Evolutionary conservation across 371 early-diverging fungal genomes (phyloP), one percentile per base, ranked within the genome.

Genomic region (Sporodiniella umbellata): DNA sequence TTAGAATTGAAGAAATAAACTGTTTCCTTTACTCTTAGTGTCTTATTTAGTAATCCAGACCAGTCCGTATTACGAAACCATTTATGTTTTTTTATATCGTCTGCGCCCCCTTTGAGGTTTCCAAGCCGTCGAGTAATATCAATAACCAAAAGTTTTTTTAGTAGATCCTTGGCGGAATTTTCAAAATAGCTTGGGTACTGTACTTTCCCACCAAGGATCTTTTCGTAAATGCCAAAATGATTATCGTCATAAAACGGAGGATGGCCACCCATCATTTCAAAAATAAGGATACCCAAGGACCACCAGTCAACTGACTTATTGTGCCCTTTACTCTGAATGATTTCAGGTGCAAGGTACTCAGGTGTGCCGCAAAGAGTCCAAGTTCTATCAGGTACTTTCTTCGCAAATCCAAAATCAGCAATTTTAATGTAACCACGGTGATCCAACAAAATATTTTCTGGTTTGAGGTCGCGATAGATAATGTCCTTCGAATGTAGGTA

Each of bases 321-420:
- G 67, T 99, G 98, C 25, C 95, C 98, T 72, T 94, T 91, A 54
- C 92, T 90, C 64, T 93, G 90, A 56, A 99, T 96, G 58, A 99
- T 98, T 72, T 99, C 99, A 7, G 99, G 99, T 19, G 99, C 97
- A 45, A 91, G 64, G 55, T 99, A 99, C 66, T 98, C 99, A 12
- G 99, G 99, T 28, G 99, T 99, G 2, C 99, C 99, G 63, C 98
- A 99, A 25, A 96, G 67, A n/a, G 93, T 94, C 92, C 92, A 92
- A 35, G 93, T 92, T 64, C 90, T 74, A 51, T 84, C 87, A 2
- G 73, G 58, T 25, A 90, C 83, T 26, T 79, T 72, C 63, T 97
- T 98, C 24, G 99, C 96, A 83, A 99, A 99, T 2, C 99, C 99
- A 82, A 99, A 99, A 75, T 99, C 99, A 2, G 99, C 93, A 42